Conservation (phyloP, 345 rosid species). For the Carallia pectinifolia region DNA sequence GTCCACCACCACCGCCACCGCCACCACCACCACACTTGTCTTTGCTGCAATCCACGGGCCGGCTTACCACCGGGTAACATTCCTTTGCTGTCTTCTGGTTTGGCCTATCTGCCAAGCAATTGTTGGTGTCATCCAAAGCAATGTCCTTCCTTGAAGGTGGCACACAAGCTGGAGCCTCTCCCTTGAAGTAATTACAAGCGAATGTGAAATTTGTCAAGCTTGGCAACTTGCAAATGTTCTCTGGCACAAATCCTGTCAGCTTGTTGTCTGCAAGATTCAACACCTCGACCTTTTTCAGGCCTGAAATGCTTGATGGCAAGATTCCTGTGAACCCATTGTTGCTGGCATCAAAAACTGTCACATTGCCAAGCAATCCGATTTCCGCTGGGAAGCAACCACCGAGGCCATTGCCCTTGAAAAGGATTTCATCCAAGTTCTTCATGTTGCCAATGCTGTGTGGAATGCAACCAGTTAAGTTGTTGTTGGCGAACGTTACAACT, state of each 20-base stretch:
- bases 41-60: constrained; percentile 52
- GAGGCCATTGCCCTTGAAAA: constrained; percentile 20
- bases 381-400: constrained; percentile 27
- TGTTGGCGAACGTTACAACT: constrained; percentile 23
- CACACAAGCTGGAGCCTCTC: constrained; percentile 20
- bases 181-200: constrained; percentile 26
- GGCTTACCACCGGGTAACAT: constrained; percentile 40
- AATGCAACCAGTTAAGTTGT: constrained; percentile 26
- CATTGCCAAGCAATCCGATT: constrained; percentile 20
- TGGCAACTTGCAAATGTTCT: constrained; percentile 19
- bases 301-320: constrained; percentile 17
- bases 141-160: constrained; percentile 8
- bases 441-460: constrained; percentile 31
- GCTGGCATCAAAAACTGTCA: constrained; percentile 26
- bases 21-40: constrained; percentile 28
- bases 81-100: constrained; percentile 38
- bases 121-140: constrained; percentile 22
- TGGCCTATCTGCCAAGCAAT: constrained; percentile 49
- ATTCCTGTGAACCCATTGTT: constrained; percentile 21
- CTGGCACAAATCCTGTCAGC: constrained; percentile 25
- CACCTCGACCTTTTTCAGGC: constrained; percentile 16
- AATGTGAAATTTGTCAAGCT: constrained; percentile 25
- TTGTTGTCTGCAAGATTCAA: constrained; percentile 24
- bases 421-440: constrained; percentile 20
- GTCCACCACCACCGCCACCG: too few species aligned